These are phyloP conservation scores for Chimonanthus salicifolius DNA, from an alignment of 164 flowering plant species.

Conservation along the genomic window DNA sequence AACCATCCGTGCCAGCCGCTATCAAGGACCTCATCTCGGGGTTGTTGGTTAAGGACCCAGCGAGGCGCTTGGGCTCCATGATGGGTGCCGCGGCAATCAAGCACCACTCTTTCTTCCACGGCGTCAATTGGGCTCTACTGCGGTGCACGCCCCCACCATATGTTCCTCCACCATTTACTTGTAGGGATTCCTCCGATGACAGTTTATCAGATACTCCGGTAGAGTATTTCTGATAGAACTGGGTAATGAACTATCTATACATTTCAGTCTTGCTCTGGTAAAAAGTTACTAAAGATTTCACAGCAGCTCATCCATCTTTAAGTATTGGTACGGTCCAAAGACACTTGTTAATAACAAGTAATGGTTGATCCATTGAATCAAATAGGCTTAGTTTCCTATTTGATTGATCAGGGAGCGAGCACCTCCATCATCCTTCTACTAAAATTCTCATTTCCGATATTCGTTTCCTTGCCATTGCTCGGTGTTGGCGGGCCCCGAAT, in stretches of 20 bases:
- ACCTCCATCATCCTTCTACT: background rate
- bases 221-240: slow-evolving; percentile 43
- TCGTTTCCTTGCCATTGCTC: background rate
- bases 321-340: no score
- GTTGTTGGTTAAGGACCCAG: slow-evolving; percentile 62
- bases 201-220: slow-evolving; percentile 46
- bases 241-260: no score
- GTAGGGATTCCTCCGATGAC: slow-evolving; percentile 32
- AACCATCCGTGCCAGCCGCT: slow-evolving; percentile 36
- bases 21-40: slow-evolving; percentile 59
- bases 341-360: no score
- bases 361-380: no score
- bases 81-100: slow-evolving; percentile 76
- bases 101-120: slow-evolving; percentile 70
- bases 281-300: no score
- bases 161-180: slow-evolving; percentile 40
- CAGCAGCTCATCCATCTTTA: no score
- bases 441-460: background rate
- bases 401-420: no score
- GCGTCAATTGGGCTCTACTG: slow-evolving; percentile 88
- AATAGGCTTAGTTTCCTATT: no score
- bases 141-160: slow-evolving; percentile 68
- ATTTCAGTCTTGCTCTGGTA: no score
- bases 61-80: slow-evolving; percentile 57
- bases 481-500: background rate